Conservation (phyloP, 345 rosid species). For the Cardamine chenopodiifolia region DNA sequence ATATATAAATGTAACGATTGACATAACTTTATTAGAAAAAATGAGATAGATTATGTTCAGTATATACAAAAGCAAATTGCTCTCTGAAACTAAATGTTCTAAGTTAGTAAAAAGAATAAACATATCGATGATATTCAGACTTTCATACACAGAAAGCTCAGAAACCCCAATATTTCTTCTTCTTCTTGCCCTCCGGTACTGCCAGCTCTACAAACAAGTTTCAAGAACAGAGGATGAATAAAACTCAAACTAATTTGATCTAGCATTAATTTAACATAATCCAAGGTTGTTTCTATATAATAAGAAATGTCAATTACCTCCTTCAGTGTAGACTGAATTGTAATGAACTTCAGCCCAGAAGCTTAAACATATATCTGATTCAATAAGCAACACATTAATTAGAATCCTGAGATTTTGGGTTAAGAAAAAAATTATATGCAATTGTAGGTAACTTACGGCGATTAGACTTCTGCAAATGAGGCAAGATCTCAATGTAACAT, state of each 20-base stretch:
- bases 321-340: conserved; percentile 89
- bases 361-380: conserved; percentile 80
- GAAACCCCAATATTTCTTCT: conserved; percentile 46
- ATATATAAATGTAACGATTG: neutral
- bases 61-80: conserved; percentile 32
- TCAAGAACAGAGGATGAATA: neutral
- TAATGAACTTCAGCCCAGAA: conserved; percentile 99
- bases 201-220: conserved; percentile 37
- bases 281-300: neutral
- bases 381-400: conserved; percentile 9
- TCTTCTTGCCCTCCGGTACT: conserved; percentile 37
- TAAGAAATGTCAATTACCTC: conserved; percentile 52
- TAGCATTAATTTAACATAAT: conserved; percentile 3
- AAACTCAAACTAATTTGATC: neutral
- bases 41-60: conserved; percentile 21
- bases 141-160: conserved; percentile 27
- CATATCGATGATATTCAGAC: neutral
- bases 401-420: neutral
- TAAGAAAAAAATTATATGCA: neutral
- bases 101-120: conserved; percentile 40
- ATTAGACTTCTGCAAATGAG: conserved; percentile 57
- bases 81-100: conserved; percentile 16
- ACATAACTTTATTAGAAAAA: neutral
- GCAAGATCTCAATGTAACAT: conserved; percentile 88
- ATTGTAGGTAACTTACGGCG: conserved; percentile 57